A percentile compares a stretch with the other conserved stretches of the same genome.
phyloP scores from a whole-genome alignment of 208 protist genomes.

The Crithidia thermophila region DNA sequence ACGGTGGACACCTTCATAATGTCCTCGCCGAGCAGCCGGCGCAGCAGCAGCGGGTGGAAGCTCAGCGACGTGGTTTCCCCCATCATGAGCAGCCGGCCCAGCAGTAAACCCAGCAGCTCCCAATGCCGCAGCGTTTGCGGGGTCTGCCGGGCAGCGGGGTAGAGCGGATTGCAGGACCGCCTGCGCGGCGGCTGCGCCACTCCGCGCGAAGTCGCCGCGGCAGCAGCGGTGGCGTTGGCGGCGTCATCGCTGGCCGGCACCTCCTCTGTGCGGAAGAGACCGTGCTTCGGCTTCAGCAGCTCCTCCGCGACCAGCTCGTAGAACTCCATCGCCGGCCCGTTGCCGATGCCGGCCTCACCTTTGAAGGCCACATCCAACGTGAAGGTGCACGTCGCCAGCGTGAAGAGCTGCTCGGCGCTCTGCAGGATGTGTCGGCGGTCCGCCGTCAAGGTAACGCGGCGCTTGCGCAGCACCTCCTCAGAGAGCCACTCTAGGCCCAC shows the following conservation, averaged over 20 bases:
- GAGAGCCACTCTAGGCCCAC: conserved; percentile 61
- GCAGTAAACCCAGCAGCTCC: conserved; percentile 66
- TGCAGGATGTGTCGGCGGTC: conserved; percentile 45
- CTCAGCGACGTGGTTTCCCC: conserved; percentile 48
- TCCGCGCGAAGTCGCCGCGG: not conserved
- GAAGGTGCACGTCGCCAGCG: conserved; percentile 60
- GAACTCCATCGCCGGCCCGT: conserved; percentile 81
- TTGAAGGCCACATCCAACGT: conserved; percentile 75
- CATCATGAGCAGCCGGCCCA: conserved; percentile 66
- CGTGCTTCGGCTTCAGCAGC: conserved; percentile 38
- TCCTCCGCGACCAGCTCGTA: conserved; percentile 60
- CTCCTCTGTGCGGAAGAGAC: conserved; percentile 62
- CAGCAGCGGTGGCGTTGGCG: not conserved
- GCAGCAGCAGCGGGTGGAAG: conserved; percentile 67
- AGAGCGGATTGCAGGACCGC: conserved; percentile 30
- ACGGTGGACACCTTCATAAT: not conserved
- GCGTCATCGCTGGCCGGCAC: conserved; percentile 18
- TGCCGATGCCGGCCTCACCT: conserved; percentile 79
- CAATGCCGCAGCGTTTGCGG: conserved; percentile 48
- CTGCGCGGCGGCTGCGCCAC: not conserved
- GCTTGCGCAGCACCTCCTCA: conserved; percentile 20
- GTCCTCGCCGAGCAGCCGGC: conserved; percentile 47
- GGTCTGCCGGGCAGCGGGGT: conserved; percentile 34
- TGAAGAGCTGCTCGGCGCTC: conserved; percentile 44
- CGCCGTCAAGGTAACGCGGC: conserved; percentile 45